phyloP scores from a whole-genome alignment of 1,284 basidiomycete species.

The Boletus smithii region DNA sequence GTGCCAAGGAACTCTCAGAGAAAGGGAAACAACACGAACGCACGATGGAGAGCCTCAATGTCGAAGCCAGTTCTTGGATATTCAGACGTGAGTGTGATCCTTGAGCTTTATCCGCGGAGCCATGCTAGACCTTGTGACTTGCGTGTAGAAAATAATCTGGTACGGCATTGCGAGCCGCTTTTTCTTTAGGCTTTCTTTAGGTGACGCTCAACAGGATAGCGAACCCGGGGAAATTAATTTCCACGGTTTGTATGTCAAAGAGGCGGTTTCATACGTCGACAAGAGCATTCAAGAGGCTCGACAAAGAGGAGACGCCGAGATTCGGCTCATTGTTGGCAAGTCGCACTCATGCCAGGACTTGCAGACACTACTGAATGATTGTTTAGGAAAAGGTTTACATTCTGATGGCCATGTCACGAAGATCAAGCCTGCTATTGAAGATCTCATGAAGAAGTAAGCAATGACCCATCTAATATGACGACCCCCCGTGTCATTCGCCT shows the following conservation, averaged over 20 bases:
- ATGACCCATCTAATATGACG: not conserved
- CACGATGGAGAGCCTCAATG: slow-evolving; percentile 80
- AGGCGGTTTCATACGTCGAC: slow-evolving; percentile 77
- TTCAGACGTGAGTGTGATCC: slow-evolving; percentile 58
- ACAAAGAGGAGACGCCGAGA: slow-evolving; percentile 57
- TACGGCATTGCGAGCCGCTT: slow-evolving; percentile 22
- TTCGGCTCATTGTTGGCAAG: slow-evolving; percentile 87
- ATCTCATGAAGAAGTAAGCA: slow-evolving; percentile 75
- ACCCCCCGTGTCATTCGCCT: not conserved
- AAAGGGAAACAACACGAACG: slow-evolving; percentile 81
- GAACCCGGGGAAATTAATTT: slow-evolving; percentile 79
- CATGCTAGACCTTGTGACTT: not conserved
- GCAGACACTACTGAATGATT: slow-evolving; percentile 2
- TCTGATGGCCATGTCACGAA: slow-evolving; percentile 79
- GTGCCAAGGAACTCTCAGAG: slow-evolving; percentile 81
- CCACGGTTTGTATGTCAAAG: slow-evolving; percentile 91
- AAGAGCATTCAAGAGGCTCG: slow-evolving; percentile 68
- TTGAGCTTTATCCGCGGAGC: not conserved
- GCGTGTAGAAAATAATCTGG: slow-evolving; percentile 78
- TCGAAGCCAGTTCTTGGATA: slow-evolving; percentile 88
- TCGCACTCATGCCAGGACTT: slow-evolving; percentile 10
- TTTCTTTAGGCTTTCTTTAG: not conserved
- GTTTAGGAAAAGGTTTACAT: slow-evolving; percentile 78
- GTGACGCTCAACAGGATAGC: slow-evolving; percentile 49
- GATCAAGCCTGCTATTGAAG: slow-evolving; percentile 91